A percentile compares a stretch with the other conserved stretches of the same genome.
Conservation (phyloP, 345 rosid genomes). For the Cardamine occulta region DNA sequence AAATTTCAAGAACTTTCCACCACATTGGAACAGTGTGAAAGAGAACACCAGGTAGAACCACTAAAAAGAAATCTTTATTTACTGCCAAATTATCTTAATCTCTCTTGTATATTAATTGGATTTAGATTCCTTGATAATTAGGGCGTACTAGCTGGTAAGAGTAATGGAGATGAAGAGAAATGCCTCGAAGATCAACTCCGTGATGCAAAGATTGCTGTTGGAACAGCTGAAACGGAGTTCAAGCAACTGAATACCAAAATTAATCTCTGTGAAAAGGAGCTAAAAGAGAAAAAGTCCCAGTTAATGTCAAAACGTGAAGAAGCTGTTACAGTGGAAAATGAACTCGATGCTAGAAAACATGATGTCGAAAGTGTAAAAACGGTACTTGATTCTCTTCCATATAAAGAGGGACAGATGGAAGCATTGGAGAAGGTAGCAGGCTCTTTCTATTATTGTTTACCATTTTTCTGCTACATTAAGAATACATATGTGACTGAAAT, state of each 20-base stretch:
- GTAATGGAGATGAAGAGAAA: slow-evolving; percentile 90
- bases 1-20: slow-evolving; percentile 70
- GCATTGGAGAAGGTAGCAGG: slow-evolving; percentile 71
- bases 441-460: slow-evolving; percentile 6
- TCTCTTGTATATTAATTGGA: slow-evolving; percentile 13
- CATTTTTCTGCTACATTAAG: not conserved
- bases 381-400: slow-evolving; percentile 65
- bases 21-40: slow-evolving; percentile 74
- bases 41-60: slow-evolving; percentile 74
- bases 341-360: slow-evolving; percentile 60
- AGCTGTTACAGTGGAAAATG: slow-evolving; percentile 74
- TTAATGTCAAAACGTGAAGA: slow-evolving; percentile 76
- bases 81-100: not conserved
- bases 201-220: slow-evolving; percentile 90
- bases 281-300: slow-evolving; percentile 72
- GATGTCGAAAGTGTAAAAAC: slow-evolving; percentile 63
- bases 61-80: slow-evolving; percentile 4
- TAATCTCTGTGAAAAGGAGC: slow-evolving; percentile 76
- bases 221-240: slow-evolving; percentile 82
- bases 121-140: slow-evolving; percentile 43
- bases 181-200: slow-evolving; percentile 94
- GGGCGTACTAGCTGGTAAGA: slow-evolving; percentile 96
- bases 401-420: slow-evolving; percentile 84
- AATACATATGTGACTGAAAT: slow-evolving; percentile 25
- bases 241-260: slow-evolving; percentile 85